A percentile compares a stretch with the other conserved stretches of the same genome.
These are phyloP conservation scores for Mycena olivaceomarginata DNA, from an alignment of 768 basidiomycete species.

Conservation along the genomic window DNA sequence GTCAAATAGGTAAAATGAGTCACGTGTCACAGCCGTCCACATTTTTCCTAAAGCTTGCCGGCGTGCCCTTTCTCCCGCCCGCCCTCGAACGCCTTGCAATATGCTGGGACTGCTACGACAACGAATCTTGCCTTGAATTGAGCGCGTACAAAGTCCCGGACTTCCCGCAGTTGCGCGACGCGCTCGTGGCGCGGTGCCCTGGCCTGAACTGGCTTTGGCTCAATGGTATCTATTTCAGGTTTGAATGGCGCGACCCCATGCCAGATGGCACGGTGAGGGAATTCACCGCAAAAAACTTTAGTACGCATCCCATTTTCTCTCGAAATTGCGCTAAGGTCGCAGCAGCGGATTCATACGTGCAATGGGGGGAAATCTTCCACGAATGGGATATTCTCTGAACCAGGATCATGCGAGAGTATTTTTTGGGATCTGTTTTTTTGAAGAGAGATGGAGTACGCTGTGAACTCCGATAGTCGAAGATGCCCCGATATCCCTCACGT, in stretches of 20 bases:
- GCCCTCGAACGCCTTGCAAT: no score
- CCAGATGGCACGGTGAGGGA: not conserved
- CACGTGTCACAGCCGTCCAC: no score
- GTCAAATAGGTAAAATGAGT: no score
- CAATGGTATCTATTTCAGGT: slow-evolving; percentile 10
- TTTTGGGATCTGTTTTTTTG: no score
- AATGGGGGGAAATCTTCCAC: not conserved
- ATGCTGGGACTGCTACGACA: no score
- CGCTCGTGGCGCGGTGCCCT: slow-evolving; percentile 11
- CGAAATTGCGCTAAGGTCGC: not conserved
- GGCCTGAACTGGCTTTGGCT: slow-evolving; percentile 5
- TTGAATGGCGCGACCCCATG: not conserved
- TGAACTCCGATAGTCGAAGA: no score
- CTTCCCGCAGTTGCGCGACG: slow-evolving; percentile 18
- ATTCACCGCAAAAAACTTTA: not conserved
- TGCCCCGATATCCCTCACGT: no score
- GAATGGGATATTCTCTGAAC: not conserved
- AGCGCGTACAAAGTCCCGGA: not conserved
- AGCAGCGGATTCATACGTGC: not conserved
- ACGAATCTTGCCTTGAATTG: no score
- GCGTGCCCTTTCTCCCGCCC: no score
- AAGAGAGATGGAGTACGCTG: no score
- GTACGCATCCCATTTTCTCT: not conserved
- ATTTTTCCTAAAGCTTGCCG: no score
- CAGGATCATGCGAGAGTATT: no score